Base-by-base conservation (phyloP, 768 basidiomycete genomes). In the Neoboletus subvelutipes region DNA sequence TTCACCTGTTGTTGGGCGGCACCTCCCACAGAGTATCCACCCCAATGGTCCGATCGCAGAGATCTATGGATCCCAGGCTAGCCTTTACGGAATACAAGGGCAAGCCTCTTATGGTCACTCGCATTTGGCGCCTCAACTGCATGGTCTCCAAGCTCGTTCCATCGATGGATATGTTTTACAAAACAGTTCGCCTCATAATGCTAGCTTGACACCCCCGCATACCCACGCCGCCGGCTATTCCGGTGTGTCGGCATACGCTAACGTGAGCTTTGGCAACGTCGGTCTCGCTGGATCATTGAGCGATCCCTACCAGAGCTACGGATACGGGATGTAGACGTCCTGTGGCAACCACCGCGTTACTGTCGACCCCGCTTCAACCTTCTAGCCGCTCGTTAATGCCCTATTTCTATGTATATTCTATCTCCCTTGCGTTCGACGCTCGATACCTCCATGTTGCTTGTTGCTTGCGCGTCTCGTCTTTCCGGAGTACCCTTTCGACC, bases 81-180 rank as follows among this genome's bases (percentile, higher is more conserved):
- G 78, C 33, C 72, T 91, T 15, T 91, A 91, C 64, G 73, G 80
- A 31, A 75, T 86, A 50, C 82, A 79, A 52, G 79, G 77, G 22
- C 81, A 84, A 61, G 79, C 77, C 11, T 76, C 82, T 45, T 87
- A 83, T 57, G 78, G 76, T n/a, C 87, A 84, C 67, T 70, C 75
- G 39, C 86, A 83, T 59, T 65, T 85, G 53, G 76, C 64, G 18
- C 55, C 75, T 28, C 84, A 80, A 58, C 65, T 88, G 67, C 87
- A 87, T 62, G 70, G 72, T 40, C 71, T 92, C 47, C 87, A 85
- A 67, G 80, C 84, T 17, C 88, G 87, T 59, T 79, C 86, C 26
- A 90, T 92, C 60, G 90, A 92, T 64, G 83, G 85, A 66, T 92
- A 92, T 67, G 88, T 92, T 57, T 77, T 92, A 50, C 90, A 91